Evolutionary conservation across 768 basidiomycete genomes (phyloP).

Genomic region (Tylopilus intermedius): DNA sequence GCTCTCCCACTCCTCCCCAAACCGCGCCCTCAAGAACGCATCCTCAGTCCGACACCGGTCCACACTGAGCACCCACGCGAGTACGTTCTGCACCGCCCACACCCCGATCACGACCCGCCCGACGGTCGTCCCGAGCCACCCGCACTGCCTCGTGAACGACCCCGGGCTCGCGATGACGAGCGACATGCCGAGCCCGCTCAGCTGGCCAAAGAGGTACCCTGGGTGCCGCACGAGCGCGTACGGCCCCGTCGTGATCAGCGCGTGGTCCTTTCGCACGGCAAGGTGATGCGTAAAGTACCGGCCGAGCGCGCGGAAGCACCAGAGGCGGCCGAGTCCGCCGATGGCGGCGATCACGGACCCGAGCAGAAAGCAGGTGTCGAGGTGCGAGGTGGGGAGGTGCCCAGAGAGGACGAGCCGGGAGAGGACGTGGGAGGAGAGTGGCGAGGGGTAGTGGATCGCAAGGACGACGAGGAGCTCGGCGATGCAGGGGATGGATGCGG

Average conservation of each 20-base stretch:
- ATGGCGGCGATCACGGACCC: slow-evolving; percentile 25
- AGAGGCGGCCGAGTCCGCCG: slow-evolving; percentile 33
- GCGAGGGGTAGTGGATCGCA: slow-evolving; percentile 14
- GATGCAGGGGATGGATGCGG: slow-evolving; percentile 27
- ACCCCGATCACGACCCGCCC: slow-evolving; percentile 21
- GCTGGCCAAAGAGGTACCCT: slow-evolving; percentile 23
- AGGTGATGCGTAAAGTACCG: slow-evolving; percentile 34
- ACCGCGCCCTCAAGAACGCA: slow-evolving; percentile 16
- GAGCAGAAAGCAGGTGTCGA: slow-evolving; percentile 26
- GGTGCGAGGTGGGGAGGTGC: slow-evolving; percentile 16
- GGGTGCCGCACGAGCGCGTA: slow-evolving; percentile 36
- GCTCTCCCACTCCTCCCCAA: slow-evolving; percentile 22
- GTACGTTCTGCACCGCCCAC: slow-evolving; percentile 27
- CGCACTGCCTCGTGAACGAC: slow-evolving; percentile 24
- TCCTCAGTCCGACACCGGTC: slow-evolving; percentile 27
- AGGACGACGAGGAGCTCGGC: slow-evolving; percentile 24
- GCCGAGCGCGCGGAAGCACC: slow-evolving; percentile 33
- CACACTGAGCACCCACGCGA: slow-evolving; percentile 25
- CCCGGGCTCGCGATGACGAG: slow-evolving; percentile 29
- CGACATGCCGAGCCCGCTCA: slow-evolving; percentile 30
- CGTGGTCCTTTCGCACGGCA: slow-evolving; percentile 26
- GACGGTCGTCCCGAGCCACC: slow-evolving; percentile 23
- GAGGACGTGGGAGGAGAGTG: slow-evolving; percentile 20
- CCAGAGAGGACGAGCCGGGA: slow-evolving; percentile 17
- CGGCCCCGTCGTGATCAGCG: slow-evolving; percentile 32